phyloP scores from a whole-genome alignment of 2,329 filamentous ascomycete species.

The Elsinoe arachidis region DNA sequence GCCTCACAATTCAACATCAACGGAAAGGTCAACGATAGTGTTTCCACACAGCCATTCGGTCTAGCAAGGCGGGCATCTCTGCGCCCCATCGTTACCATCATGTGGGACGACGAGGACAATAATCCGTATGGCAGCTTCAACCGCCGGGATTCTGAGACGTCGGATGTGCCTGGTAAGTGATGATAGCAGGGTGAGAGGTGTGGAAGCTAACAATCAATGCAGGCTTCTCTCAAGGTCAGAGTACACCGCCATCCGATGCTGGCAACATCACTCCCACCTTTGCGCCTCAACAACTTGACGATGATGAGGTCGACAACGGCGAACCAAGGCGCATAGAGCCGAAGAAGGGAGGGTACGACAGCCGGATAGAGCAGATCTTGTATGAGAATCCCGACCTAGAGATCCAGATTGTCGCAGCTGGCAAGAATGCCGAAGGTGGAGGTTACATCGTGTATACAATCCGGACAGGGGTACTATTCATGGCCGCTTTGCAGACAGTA shows the following conservation, averaged over 20 bases:
- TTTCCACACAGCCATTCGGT: neutral
- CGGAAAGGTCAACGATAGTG: no score
- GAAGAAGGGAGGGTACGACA: conserved; percentile 84
- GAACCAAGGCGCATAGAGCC: conserved; percentile 40
- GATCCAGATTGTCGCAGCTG: conserved; percentile 87
- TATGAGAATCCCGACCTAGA: conserved; percentile 88
- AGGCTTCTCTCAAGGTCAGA: conserved; percentile 12
- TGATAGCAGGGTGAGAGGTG: conserved; percentile 35
- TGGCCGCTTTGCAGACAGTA: neutral
- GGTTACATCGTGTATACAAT: conserved; percentile 98
- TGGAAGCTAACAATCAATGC: neutral
- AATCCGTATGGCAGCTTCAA: conserved; percentile 96
- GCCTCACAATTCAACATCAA: neutral
- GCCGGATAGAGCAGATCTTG: conserved; percentile 92
- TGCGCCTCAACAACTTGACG: conserved; percentile 51
- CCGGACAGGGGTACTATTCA: conserved; percentile 68
- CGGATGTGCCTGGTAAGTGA: conserved; percentile 49
- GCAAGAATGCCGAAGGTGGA: conserved; percentile 87
- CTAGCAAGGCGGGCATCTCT: neutral
- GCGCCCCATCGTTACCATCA: conserved; percentile 35
- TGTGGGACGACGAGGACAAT: conserved; percentile 99
- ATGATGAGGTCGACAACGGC: conserved; percentile 41
- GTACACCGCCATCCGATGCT: conserved; percentile 29
- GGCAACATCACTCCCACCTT: conserved; percentile 44
- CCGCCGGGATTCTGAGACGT: conserved; percentile 69